These are phyloP conservation scores for Cocos nucifera DNA, from an alignment of 176 grass and related monocot genomes.

Conservation along the genomic window DNA sequence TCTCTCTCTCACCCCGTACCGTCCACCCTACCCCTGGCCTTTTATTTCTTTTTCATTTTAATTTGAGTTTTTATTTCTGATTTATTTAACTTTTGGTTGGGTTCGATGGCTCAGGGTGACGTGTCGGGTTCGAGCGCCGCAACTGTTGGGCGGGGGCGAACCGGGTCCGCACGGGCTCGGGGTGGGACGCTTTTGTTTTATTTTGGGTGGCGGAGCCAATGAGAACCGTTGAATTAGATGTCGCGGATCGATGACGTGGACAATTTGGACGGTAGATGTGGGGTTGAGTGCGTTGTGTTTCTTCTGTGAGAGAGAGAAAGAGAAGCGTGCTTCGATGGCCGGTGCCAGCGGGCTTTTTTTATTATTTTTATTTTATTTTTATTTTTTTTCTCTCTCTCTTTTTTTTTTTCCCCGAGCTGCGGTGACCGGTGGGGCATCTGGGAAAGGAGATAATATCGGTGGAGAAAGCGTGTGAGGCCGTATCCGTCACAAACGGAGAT, in stretches of 20 bases:
- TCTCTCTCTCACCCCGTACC: not conserved
- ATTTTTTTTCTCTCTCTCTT: not conserved
- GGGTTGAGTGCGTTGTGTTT: slow-evolving; percentile 36
- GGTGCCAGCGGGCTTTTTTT: slow-evolving; percentile 5
- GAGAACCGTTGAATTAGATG: slow-evolving; percentile 17
- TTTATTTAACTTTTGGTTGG: not conserved
- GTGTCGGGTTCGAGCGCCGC: not conserved
- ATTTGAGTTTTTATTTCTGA: not conserved
- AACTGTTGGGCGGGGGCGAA: slow-evolving; percentile 5
- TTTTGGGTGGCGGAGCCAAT: not conserved
- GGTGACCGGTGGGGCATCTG: slow-evolving; percentile 1
- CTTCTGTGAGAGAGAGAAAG: slow-evolving; percentile 42
- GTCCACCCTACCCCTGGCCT: not conserved
- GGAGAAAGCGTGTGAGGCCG: no score
- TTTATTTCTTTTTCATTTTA: slow-evolving; percentile 7
- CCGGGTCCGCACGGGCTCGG: not conserved
- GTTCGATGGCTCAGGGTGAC: not conserved
- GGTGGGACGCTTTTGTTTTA: not conserved
- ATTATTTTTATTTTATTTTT: no score
- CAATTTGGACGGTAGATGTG: slow-evolving; percentile 7
- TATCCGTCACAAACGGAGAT: no score
- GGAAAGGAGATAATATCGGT: no score
- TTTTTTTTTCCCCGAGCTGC: not conserved
- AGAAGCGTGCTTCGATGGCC: not conserved
- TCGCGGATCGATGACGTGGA: slow-evolving; percentile 58